phyloP scores from a whole-genome alignment of 1,284 basidiomycete genomes.

The Ustilago shanxiensis region DNA sequence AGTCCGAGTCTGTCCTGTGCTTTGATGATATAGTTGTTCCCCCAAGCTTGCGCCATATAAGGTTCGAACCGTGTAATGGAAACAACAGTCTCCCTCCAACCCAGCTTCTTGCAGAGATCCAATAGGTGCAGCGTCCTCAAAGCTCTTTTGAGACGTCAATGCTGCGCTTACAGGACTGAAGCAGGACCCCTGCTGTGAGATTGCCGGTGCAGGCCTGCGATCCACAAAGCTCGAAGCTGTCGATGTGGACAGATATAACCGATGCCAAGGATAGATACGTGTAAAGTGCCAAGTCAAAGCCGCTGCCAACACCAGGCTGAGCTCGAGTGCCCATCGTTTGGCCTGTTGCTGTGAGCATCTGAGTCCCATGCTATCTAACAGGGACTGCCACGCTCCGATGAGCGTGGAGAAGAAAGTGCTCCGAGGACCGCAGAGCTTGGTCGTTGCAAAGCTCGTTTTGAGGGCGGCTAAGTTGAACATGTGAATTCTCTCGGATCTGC shows the following conservation, averaged over 20 bases:
- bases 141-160: neutral
- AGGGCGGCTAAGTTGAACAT: neutral
- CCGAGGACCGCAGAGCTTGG: neutral
- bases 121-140: slow-evolving; percentile 1
- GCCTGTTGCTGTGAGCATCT: neutral
- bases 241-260: neutral
- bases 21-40: slow-evolving; percentile 23
- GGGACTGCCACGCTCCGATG: neutral
- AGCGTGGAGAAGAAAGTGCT: neutral
- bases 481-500: neutral
- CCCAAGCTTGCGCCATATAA: slow-evolving; percentile 11
- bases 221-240: neutral
- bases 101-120: slow-evolving; percentile 6
- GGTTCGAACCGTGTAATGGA: slow-evolving; percentile 22
- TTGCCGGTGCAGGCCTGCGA: neutral
- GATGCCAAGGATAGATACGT: slow-evolving; percentile 14
- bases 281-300: slow-evolving; percentile 2
- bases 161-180: neutral
- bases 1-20: slow-evolving; percentile 9
- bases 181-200: neutral
- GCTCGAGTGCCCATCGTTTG: neutral
- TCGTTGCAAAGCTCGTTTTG: neutral
- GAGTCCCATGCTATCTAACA: neutral
- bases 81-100: slow-evolving; percentile 6
- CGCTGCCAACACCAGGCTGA: slow-evolving; percentile 3